Percentiles rank a stretch among this genome's conserved stretches.
Conservation (phyloP, 2,329 filamentous ascomycete species). For the Cladosporium velox region DNA sequence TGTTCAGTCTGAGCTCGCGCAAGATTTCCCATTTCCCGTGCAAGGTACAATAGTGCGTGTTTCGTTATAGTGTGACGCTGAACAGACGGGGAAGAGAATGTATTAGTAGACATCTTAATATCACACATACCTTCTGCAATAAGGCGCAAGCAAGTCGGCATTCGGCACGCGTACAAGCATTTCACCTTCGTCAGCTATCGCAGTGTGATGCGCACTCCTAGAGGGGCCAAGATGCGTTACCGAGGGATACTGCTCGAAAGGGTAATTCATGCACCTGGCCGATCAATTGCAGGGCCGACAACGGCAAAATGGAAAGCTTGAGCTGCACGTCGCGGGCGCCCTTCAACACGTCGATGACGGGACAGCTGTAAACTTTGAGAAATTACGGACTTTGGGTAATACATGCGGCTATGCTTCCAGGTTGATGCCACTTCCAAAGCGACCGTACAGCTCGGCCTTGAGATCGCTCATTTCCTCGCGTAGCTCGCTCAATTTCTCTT, state of each 20-base stretch:
- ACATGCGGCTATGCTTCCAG: slow-evolving; percentile 69
- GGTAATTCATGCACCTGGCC: slow-evolving; percentile 13
- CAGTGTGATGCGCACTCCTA: slow-evolving; percentile 12
- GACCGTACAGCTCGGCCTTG: slow-evolving; percentile 89
- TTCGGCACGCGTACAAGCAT: slow-evolving; percentile 17
- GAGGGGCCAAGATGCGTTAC: slow-evolving; percentile 20
- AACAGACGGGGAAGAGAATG: neutral
- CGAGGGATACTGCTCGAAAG: slow-evolving; percentile 6
- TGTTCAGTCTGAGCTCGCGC: neutral
- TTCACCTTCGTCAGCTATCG: slow-evolving; percentile 12
- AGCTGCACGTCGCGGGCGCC: slow-evolving; percentile 8
- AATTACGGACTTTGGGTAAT: slow-evolving; percentile 12
- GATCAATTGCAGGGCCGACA: slow-evolving; percentile 16
- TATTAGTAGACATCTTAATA: neutral
- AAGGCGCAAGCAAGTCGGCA: slow-evolving; percentile 6
- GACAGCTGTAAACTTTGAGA: slow-evolving; percentile 16
- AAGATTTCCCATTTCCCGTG: neutral
- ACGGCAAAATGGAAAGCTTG: slow-evolving; percentile 14
- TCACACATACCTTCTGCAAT: neutral
- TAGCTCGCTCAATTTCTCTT: slow-evolving; percentile 72
- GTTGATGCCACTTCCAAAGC: slow-evolving; percentile 97
- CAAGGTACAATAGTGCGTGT: neutral
- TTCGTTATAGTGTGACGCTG: neutral
- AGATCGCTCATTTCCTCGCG: slow-evolving; percentile 86
- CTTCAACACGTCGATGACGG: slow-evolving; percentile 8